These are phyloP conservation scores for Limnanthes douglasii DNA, from an alignment of 345 rosid genomes.

Conservation along the genomic window DNA sequence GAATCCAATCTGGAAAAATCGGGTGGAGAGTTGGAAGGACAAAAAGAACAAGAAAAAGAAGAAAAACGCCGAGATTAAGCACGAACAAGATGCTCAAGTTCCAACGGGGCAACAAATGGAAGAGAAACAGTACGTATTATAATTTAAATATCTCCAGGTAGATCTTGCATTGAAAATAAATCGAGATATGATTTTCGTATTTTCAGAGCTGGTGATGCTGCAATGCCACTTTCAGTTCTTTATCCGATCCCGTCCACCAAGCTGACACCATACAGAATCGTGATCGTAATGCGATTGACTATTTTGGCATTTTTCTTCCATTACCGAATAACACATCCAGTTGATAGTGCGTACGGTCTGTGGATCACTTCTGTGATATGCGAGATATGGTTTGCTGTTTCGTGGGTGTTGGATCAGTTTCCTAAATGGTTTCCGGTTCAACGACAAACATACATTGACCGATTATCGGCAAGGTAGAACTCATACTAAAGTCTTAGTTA, in stretches of 20 bases:
- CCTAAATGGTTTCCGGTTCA: conserved; percentile 93
- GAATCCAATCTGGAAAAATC: conserved; percentile 93
- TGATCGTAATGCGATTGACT: conserved; percentile 62
- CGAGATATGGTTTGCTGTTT: conserved; percentile 97
- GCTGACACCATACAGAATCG: conserved; percentile 61
- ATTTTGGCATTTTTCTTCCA: conserved; percentile 89
- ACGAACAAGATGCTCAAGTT: conserved; percentile 38
- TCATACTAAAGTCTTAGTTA: background rate
- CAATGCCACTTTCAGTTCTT: conserved; percentile 45
- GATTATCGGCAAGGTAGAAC: conserved; percentile 71
- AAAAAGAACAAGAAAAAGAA: conserved; percentile 83
- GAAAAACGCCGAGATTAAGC: conserved; percentile 24
- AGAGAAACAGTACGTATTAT: conserved; percentile 43
- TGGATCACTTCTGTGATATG: conserved; percentile 98
- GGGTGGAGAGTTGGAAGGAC: conserved; percentile 96
- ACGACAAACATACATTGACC: conserved; percentile 49
- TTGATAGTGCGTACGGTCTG: conserved; percentile 64
- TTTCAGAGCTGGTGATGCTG: conserved; percentile 44
- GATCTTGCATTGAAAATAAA: background rate
- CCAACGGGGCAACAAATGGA: conserved; percentile 90
- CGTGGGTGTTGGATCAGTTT: conserved; percentile 99
- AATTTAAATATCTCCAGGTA: background rate
- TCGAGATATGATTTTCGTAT: conserved; percentile 5
- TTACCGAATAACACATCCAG: conserved; percentile 83
- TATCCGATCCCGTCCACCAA: conserved; percentile 51